Evolutionary conservation across 441 rosid genomes (phyloP).

Genomic region (Gossypium aridum): DNA sequence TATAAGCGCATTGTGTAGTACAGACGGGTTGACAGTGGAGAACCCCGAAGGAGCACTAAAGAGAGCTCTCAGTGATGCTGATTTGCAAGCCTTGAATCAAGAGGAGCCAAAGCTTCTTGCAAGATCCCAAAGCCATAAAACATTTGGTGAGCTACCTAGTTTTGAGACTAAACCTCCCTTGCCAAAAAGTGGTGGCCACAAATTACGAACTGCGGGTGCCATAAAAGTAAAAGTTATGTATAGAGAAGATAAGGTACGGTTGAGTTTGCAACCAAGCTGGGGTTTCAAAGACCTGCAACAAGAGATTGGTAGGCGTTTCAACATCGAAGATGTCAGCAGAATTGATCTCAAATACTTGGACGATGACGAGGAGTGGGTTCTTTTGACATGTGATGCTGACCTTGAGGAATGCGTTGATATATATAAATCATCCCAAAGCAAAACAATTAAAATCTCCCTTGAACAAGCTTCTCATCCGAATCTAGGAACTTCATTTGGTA

Average conservation of each 20-base stretch:
- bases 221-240: slow-evolving; percentile 52
- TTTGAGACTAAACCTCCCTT: slow-evolving; percentile 31
- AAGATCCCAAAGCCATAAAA: slow-evolving; percentile 66
- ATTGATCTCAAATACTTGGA: slow-evolving; percentile 78
- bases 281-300: slow-evolving; percentile 50
- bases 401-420: slow-evolving; percentile 89
- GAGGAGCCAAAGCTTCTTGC: slow-evolving; percentile 41
- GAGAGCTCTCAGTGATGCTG: slow-evolving; percentile 50
- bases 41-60: slow-evolving; percentile 36
- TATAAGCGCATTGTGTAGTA: slow-evolving; percentile 16
- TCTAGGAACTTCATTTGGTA: slow-evolving; percentile 26
- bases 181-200: slow-evolving; percentile 21
- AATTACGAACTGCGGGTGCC: slow-evolving; percentile 7
- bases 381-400: slow-evolving; percentile 84
- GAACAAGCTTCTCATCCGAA: slow-evolving; percentile 34
- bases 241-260: slow-evolving; percentile 56
- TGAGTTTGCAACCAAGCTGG: slow-evolving; percentile 58
- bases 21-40: slow-evolving; percentile 27
- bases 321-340: slow-evolving; percentile 35
- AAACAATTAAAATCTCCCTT: slow-evolving; percentile 55
- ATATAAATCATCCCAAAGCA: slow-evolving; percentile 37
- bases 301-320: slow-evolving; percentile 66
- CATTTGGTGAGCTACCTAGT: slow-evolving; percentile 35
- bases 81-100: slow-evolving; percentile 35
- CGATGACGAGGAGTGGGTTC: slow-evolving; percentile 89